Evolutionary conservation across 768 basidiomycete species (phyloP), one percentile per base, ranked within the genome.

Genomic region (Pleurotus sapidus): DNA sequence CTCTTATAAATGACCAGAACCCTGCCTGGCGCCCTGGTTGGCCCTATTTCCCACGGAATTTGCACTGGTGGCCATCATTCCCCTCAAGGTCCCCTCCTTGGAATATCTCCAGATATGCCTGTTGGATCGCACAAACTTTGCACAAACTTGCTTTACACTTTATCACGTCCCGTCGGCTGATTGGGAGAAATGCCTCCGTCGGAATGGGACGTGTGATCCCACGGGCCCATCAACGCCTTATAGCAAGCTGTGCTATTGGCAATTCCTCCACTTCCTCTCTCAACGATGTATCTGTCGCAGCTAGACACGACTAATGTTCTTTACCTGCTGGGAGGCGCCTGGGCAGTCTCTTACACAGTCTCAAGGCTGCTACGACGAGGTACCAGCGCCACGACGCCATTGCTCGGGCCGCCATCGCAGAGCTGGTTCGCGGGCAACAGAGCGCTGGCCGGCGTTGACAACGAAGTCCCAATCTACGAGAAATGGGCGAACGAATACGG

Each of bases 401-500:
- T 84, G 30, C 61, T 64, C 2, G 81, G 80, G 1, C 84, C 83
- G 2, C 66, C 67, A 1, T 72, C 71, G 43, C 64, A 61, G 27
- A 82, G 73, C 57, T 68, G 73, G 49, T 20, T 82, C 14, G 77
- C 78, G 55, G 83, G 83, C 14, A 64, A 64, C 20, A 65, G 65
- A 14, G 51, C 68, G 25, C 55, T 77, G 7, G 60, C 63, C 34
- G 61, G 67, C 6, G 59, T 68, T 0, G 67, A 69, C 0, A 71
- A 75, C 48, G 27, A 69, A 20, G 68, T 71, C 4, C 20, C 58
- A 0, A 23, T 81, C 6, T 77, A 72, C 59, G 81, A 82, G 56
- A 56, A 67, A 4, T 85, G 83, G 84, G 72, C 71, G 1, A 64
- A 63, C 5, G 64, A 77, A 46, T 82, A 82, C 34, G 84, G 85